phyloP scores from a whole-genome alignment of 805 yeast genomes.

The Spathaspora passalidarum region DNA sequence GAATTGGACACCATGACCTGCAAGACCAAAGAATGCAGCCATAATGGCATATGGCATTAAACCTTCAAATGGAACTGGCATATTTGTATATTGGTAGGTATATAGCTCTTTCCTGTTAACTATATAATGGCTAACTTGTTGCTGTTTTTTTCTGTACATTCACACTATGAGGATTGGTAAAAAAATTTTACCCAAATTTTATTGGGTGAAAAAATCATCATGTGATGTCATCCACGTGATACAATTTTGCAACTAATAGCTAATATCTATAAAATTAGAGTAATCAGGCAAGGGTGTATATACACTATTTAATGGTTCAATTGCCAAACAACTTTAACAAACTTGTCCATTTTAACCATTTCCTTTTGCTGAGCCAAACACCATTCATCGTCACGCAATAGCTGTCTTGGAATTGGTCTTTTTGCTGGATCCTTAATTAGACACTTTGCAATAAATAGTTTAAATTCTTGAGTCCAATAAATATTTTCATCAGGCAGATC shows the following conservation, averaged over 20 bases:
- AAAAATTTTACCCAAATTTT: constrained; percentile 1
- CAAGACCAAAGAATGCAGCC: constrained; percentile 44
- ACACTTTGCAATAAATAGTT: constrained; percentile 78
- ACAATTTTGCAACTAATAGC: no score
- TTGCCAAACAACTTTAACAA: constrained; percentile 73
- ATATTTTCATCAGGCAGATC: constrained; percentile 78
- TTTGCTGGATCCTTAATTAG: constrained; percentile 74
- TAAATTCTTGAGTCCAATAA: constrained; percentile 77
- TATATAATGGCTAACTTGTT: background rate
- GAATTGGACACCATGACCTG: constrained; percentile 45
- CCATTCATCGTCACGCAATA: constrained; percentile 89
- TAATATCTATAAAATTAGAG: no score
- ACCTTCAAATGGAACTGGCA: constrained; percentile 50
- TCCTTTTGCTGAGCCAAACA: constrained; percentile 69
- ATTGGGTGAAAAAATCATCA: constrained; percentile 1
- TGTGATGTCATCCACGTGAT: background rate
- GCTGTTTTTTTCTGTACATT: background rate
- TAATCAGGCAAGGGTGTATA: background rate
- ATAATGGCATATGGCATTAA: constrained; percentile 44
- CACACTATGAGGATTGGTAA: background rate
- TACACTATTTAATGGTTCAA: constrained; percentile 6
- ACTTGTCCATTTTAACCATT: constrained; percentile 80
- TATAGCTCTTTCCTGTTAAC: background rate
- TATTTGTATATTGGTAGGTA: constrained; percentile 9
- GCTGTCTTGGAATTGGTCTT: constrained; percentile 90